Percentiles rank a stretch among this genome's conserved stretches.
Conservation (phyloP, 441 rosid species). For the Populus trichocarpa region DNA sequence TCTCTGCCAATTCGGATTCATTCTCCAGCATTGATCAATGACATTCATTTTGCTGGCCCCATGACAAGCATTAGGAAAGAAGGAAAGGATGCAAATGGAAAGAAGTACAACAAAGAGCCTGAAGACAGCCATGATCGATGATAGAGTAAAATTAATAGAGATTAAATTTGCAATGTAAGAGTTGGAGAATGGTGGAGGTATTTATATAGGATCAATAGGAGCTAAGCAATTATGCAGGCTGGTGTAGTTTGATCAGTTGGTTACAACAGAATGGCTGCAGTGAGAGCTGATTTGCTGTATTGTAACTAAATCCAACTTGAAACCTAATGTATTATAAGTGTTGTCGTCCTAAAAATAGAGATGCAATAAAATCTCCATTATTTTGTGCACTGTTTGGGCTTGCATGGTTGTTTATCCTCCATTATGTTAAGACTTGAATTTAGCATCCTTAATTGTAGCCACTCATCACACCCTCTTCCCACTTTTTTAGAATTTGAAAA, state of each 20-base stretch:
- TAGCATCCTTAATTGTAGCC: too few species aligned
- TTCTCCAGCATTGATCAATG: slow-evolving; percentile 70
- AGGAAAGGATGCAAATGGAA: slow-evolving; percentile 20
- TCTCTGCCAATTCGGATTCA: slow-evolving; percentile 46
- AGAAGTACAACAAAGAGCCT: slow-evolving; percentile 22
- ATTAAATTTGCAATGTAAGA: background rate
- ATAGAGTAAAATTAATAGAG: background rate
- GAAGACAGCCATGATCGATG: slow-evolving; percentile 12
- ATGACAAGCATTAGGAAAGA: slow-evolving; percentile 8
- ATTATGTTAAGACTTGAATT: too few species aligned
- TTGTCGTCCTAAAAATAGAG: background rate
- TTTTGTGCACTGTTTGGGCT: too few species aligned
- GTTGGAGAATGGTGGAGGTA: background rate
- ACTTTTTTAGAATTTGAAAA: background rate
- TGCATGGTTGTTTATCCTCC: too few species aligned
- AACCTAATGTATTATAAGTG: background rate
- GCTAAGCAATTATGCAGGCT: background rate
- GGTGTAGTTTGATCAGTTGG: background rate
- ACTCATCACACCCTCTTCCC: background rate
- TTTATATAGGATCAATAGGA: background rate
- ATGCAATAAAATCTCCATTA: too few species aligned
- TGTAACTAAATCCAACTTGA: too few species aligned
- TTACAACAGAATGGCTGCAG: background rate
- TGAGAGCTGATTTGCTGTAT: too few species aligned
- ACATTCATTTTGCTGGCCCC: slow-evolving; percentile 43